Evolutionary conservation across 1,284 basidiomycete genomes (phyloP).

Genomic region (Rhizoctonia solani): DNA sequence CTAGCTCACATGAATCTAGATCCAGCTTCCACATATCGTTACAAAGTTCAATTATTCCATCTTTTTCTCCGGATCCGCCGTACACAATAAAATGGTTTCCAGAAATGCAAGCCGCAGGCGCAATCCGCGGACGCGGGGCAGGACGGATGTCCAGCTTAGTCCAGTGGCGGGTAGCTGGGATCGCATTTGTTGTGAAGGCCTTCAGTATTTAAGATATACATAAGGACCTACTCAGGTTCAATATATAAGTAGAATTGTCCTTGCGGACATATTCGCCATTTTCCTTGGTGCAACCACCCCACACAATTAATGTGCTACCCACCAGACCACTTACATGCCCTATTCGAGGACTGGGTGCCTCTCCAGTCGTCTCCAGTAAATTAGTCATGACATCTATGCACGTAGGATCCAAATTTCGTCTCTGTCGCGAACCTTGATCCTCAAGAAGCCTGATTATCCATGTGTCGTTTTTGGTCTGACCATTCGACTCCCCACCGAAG

Average conservation of each 20-base stretch:
- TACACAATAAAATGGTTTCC: constrained; percentile 93
- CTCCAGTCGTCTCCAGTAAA: constrained; percentile 85
- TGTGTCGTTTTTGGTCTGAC: no score
- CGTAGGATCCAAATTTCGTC: constrained; percentile 57
- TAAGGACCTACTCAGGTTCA: constrained; percentile 79
- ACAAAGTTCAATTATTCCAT: constrained; percentile 94
- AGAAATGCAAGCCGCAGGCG: constrained; percentile 93
- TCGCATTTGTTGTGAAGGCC: constrained; percentile 10
- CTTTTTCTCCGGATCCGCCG: constrained; percentile 95
- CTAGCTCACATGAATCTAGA: constrained; percentile 80
- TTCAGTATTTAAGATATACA: not conserved
- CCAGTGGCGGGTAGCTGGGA: constrained; percentile 84
- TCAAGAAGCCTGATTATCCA: no score
- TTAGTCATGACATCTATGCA: constrained; percentile 59
- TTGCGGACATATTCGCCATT: constrained; percentile 63
- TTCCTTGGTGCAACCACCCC: constrained; percentile 93
- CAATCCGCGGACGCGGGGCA: constrained; percentile 87
- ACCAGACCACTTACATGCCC: constrained; percentile 96
- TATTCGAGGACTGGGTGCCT: constrained; percentile 87
- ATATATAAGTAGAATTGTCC: constrained; percentile 93
- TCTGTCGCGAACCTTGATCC: no score
- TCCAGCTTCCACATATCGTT: constrained; percentile 98
- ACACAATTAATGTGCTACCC: constrained; percentile 94
- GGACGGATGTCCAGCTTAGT: constrained; percentile 80
- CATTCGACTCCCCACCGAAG: no score